Evolutionary conservation across 495 filamentous ascomycete species (phyloP).

Genomic region (Penicillium chermesinum): DNA sequence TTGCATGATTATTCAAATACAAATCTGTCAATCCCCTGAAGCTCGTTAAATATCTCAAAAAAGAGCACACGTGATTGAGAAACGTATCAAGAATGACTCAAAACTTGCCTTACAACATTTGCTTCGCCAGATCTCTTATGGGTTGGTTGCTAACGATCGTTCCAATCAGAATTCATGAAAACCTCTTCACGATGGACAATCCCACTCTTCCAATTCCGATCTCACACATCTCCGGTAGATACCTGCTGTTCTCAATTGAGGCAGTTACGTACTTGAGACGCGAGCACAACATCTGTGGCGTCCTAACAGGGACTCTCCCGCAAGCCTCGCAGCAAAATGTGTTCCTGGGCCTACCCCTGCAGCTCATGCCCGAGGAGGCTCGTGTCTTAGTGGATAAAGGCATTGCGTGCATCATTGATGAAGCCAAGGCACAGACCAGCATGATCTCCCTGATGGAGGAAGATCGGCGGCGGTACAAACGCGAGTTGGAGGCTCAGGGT

Average conservation of each 20-base stretch:
- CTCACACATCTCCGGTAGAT: slow-evolving; percentile 72
- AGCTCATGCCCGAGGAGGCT: slow-evolving; percentile 89
- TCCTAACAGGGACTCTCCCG: slow-evolving; percentile 80
- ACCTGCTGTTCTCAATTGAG: slow-evolving; percentile 84
- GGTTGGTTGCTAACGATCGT: slow-evolving; percentile 14
- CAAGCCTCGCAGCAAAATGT: slow-evolving; percentile 93
- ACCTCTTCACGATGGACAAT: slow-evolving; percentile 30
- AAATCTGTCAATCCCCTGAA: slow-evolving; percentile 93
- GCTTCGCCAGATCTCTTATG: neutral
- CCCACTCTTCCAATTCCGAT: slow-evolving; percentile 66
- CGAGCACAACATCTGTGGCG: slow-evolving; percentile 79
- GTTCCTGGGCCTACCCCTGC: slow-evolving; percentile 81
- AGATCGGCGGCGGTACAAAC: slow-evolving; percentile 46
- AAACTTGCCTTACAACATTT: slow-evolving; percentile 4
- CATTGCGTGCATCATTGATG: slow-evolving; percentile 74
- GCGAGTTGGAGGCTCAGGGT: slow-evolving; percentile 43
- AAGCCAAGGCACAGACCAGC: slow-evolving; percentile 58
- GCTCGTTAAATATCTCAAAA: slow-evolving; percentile 41
- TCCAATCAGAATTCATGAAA: slow-evolving; percentile 12
- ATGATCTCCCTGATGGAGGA: slow-evolving; percentile 53
- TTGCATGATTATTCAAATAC: slow-evolving; percentile 65
- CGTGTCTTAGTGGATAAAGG: slow-evolving; percentile 75
- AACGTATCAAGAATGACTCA: slow-evolving; percentile 46
- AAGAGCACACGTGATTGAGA: slow-evolving; percentile 46
- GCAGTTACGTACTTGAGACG: slow-evolving; percentile 75